Evolutionary conservation across 1,284 basidiomycete species (phyloP), one percentile per base, ranked within the genome.

Genomic region (Heterobasidion parviporum): DNA sequence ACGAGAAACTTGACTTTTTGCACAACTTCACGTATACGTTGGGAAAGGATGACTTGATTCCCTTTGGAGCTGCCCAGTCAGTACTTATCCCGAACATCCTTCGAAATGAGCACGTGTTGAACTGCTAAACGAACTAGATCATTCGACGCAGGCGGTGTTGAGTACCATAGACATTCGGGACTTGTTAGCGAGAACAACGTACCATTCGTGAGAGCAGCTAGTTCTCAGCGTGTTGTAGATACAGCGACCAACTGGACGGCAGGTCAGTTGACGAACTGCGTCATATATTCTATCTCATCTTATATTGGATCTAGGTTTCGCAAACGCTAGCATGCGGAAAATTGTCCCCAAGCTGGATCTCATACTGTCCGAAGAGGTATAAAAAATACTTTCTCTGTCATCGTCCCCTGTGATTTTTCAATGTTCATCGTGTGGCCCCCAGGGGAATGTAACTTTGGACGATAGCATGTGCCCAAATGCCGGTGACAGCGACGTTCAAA

Each of bases 401-500:
- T 38, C 16, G 14, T 7, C 9, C 45, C 33, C 33, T 12, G 54
- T 41, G 36, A 50, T 46, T 58, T 55, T 20, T 54, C 51, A 26
- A 47, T 45, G 55, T 15, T 12, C 48, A 36, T 52, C 1, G 33
- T 36, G 16, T 1, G 47, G 44, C 52, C 60, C 54, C 0, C 56
- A 79, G 72, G 70, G 70, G 32, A 93, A 94, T 65, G 81, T 89
- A 63, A 94, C 92, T 0, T 75, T 94, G 1, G 80, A 89, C 54
- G 80, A 86, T 57, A 70, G 71, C 50, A 82, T 80, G 72, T 94
- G 91, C 61, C 79, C 81, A 2, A 79, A 80, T 12, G 81, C 80
- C 1, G 77, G 79, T 15, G 65, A 64, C 26, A 68, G 78, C 2
- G 74, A 77, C 54, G 59, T 61, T 3, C 72, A 83, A 59, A 78